Base-by-base conservation (phyloP, 352 stramenopile species). In the Globisporangium alternatum region DNA sequence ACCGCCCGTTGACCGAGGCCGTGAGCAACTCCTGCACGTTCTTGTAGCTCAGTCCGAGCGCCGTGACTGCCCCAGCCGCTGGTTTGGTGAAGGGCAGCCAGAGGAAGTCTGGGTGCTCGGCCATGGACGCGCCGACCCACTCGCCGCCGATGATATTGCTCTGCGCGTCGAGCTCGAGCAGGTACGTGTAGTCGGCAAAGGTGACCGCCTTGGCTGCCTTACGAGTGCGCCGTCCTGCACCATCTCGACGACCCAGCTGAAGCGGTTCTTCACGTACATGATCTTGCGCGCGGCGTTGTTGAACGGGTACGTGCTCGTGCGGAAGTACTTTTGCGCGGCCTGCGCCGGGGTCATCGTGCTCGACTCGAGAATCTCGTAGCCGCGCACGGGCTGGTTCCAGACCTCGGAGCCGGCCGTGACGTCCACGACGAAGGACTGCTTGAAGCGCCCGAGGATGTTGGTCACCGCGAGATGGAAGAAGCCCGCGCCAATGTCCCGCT, bases 101-200 rank as follows among this genome's bases (percentile, higher is more conserved):
- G 13, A 56, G 49, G 25, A 56, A 56, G 28, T 56, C 49, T 2
- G 49, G 49, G 17, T 56, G 49, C 25, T 35, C 49, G 25, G 4
- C 69, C 17, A 75, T 71, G 13, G 79, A 87, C 5, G 56, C 69
- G n/a, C 55, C 62, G 19, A 90, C 31, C 81, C 81, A 90, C 62
- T 90, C 81, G 3, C 81, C 81, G 57, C 81, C 81, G 15, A 89
- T 71, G 67, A 90, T 84, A 60, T 86, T 72, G 51, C 78, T 74
- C 4, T 69, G 64, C 17, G 67, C 70, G 60, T 91, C 74, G 30
- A 81, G 77, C 66, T 91, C 82, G 13, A 90, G 70, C 13, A 86
- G 30, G 63, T 87, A 89, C 55, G 86, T 66, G 69, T 89, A 89
- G 62, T 86, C 74, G 35, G 68, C 76, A 43, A 41, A 68, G 13